Evolutionary conservation across 2,329 filamentous ascomycete species (phyloP), one percentile per base, ranked within the genome.

Genomic region (Akanthomyces muscarius): DNA sequence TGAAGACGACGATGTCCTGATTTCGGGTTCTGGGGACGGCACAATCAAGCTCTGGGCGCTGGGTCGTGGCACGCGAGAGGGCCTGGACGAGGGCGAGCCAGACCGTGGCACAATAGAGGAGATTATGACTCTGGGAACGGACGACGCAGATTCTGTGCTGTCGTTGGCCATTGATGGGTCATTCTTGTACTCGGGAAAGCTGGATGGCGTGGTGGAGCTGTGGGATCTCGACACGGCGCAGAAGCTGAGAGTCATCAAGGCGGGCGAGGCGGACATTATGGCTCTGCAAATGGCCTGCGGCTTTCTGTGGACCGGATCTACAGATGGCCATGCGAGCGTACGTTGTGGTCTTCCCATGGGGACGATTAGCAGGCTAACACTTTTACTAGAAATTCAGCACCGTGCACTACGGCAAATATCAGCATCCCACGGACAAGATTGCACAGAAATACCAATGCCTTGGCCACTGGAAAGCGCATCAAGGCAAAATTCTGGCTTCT

Each of bases 191-290:
- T 91, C 90, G 64, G 95, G 95, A 53, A 90, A 96, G 68, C 84
- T 92, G 1, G 88, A 91, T 45, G 96, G 95, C 25, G 85, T 96
- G 57, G 86, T 99, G 64, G 94, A 98, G 73, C 86, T 99, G 13
- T 99, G 96, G 94, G 96, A 99, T 72, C 82, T 99, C 16, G 94
- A 98, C 72, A 98, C 95, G 0, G 88, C 89, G 61, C 95, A 99
- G 75, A 88, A 95, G 55, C 83, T 99, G 51, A 85, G 95, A 63
- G 92, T 91, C 21, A 89, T 99, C 71, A 92, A 90, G 71, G 87
- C 89, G 0, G 89, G 92, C 68, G 86, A 85, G 41, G 88, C 88
- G 50, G 92, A 98, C 73, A 86, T 98, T 55, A 92, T 96, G 81
- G 89, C 92, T 0, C 80, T 98, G 50, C 89, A 92, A 66, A 89